These are phyloP conservation scores for Gossypium armourianum DNA, from an alignment of 441 rosid genomes.

Conservation along the genomic window DNA sequence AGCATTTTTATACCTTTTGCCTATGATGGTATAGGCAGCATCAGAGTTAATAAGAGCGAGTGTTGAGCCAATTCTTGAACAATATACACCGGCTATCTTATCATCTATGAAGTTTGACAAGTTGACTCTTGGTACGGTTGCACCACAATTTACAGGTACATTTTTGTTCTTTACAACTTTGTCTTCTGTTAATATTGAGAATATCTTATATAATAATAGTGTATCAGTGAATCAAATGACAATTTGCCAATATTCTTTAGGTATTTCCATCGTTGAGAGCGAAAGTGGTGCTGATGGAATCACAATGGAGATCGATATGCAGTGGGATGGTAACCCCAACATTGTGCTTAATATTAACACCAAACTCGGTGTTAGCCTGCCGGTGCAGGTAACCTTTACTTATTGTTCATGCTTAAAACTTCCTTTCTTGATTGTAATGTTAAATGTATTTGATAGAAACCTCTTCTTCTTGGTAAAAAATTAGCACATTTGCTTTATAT, in stretches of 20 bases:
- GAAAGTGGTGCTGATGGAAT: conserved; percentile 41
- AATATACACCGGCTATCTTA: conserved; percentile 62
- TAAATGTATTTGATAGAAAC: not conserved
- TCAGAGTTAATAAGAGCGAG: conserved; percentile 65
- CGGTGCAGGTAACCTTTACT: conserved; percentile 51
- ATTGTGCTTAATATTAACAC: conserved; percentile 67
- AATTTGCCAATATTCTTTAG: conserved; percentile 22
- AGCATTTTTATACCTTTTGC: not conserved
- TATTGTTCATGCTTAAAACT: not conserved
- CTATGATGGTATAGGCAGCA: conserved; percentile 48
- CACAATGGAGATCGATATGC: conserved; percentile 79
- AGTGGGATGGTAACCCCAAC: conserved; percentile 85
- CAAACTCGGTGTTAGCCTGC: conserved; percentile 58
- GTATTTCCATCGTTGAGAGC: conserved; percentile 52
- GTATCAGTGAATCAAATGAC: not conserved
- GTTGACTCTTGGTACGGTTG: conserved; percentile 80
- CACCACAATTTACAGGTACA: conserved; percentile 88
- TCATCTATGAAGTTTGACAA: conserved; percentile 72
- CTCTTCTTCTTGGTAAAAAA: not conserved
- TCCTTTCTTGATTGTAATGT: not conserved
- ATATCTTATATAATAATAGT: too few species aligned
- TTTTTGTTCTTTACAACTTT: not conserved
- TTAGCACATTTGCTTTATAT: not conserved
- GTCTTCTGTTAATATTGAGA: not conserved
- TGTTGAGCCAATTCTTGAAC: conserved; percentile 77